Conservation (phyloP, 2,329 filamentous ascomycete genomes). For the Ophiostoma populinum region DNA sequence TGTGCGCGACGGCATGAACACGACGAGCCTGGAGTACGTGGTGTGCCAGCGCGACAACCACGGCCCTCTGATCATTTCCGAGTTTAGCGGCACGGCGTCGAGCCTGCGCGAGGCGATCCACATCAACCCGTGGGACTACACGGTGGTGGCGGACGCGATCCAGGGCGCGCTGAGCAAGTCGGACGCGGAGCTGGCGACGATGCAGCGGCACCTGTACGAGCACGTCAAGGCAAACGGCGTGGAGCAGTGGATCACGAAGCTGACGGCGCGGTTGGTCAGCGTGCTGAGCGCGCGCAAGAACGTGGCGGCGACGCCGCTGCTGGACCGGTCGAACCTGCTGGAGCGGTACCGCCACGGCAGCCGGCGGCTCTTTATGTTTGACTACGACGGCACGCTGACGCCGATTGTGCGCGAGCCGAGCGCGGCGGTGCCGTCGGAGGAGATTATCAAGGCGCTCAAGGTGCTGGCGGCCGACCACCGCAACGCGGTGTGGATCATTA, state of each 20-base stretch:
- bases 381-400: conserved; percentile 94
- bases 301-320: conserved; percentile 58
- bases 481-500: conserved; percentile 97
- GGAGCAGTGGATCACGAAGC: conserved; percentile 67
- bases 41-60: conserved; percentile 77
- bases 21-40: conserved; percentile 86
- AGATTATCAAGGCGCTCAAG: conserved; percentile 64
- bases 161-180: conserved; percentile 67
- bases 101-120: conserved; percentile 75
- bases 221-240: conserved; percentile 79
- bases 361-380: conserved; percentile 90
- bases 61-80: conserved; percentile 81
- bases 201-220: conserved; percentile 60
- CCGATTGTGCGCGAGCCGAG: conserved; percentile 87
- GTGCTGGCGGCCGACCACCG: conserved; percentile 59
- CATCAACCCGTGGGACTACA: conserved; percentile 91
- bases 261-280: conserved; percentile 60
- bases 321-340: conserved; percentile 59
- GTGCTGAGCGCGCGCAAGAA: conserved; percentile 65
- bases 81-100: conserved; percentile 88
- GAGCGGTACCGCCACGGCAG: conserved; percentile 55
- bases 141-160: conserved; percentile 69
- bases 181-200: conserved; percentile 41
- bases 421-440: conserved; percentile 72
- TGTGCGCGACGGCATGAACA: conserved; percentile 95